These are phyloP conservation scores for Rhodotorula glutinis DNA, from an alignment of 1,284 basidiomycete genomes.

Conservation along the genomic window DNA sequence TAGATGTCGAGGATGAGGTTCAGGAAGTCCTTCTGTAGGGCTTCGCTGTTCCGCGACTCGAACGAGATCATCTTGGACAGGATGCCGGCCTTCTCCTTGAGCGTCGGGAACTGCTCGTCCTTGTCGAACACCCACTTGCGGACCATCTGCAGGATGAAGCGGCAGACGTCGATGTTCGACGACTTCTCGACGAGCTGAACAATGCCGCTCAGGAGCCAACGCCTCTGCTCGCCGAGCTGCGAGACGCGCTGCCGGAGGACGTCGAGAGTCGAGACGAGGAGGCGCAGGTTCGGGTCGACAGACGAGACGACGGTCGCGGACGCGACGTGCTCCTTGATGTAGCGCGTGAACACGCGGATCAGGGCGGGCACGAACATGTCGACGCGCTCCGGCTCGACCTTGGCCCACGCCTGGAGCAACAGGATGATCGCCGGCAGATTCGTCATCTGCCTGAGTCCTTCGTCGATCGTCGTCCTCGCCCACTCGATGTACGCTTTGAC, in stretches of 20 bases:
- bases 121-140: conserved; percentile 84
- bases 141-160: conserved; percentile 80
- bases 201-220: conserved; percentile 69
- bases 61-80: conserved; percentile 87
- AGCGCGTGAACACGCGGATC: conserved; percentile 72
- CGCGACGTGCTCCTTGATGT: conserved; percentile 80
- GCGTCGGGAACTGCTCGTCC: conserved; percentile 74
- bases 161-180: conserved; percentile 74
- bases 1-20: conserved; percentile 94
- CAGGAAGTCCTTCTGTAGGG: conserved; percentile 77
- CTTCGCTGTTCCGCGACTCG: conserved; percentile 67
- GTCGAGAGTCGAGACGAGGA: conserved; percentile 56
- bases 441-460: conserved; percentile 72
- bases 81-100: conserved; percentile 92
- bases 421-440: conserved; percentile 75
- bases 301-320: conserved; percentile 42
- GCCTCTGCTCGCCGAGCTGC: conserved; percentile 56
- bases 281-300: conserved; percentile 48
- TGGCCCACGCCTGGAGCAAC: conserved; percentile 85
- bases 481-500: conserved; percentile 74
- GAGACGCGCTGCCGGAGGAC: conserved; percentile 55
- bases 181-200: conserved; percentile 87
- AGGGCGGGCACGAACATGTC: conserved; percentile 78
- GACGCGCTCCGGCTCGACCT: conserved; percentile 75
- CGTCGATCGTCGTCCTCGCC: conserved; percentile 71